These are phyloP conservation scores for Pythium myriotylum DNA, from an alignment of 352 stramenopile genomes.

Conservation along the genomic window DNA sequence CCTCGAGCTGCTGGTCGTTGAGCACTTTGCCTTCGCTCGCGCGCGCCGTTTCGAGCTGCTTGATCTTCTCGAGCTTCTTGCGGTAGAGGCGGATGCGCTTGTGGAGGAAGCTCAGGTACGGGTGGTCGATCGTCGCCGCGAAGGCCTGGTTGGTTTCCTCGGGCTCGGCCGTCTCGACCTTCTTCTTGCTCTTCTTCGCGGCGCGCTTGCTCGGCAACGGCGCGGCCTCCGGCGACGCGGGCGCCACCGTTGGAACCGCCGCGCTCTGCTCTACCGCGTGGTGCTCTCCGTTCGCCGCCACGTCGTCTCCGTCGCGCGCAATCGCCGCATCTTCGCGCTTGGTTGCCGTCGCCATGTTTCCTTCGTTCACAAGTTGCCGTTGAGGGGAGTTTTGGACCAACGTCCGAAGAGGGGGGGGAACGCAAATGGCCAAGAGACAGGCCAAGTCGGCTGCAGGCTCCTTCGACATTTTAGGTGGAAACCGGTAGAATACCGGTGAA, in stretches of 20 bases:
- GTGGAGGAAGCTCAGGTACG: conserved; percentile 81
- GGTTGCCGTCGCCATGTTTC: conserved; percentile 12
- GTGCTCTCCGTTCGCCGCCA: conserved; percentile 14
- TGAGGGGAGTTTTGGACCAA: conserved; percentile 1
- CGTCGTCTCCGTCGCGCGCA: neutral
- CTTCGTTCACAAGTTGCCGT: conserved; percentile 24
- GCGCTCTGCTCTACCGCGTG: conserved; percentile 11
- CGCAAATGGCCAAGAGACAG: conserved; percentile 1
- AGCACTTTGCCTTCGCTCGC: conserved; percentile 58
- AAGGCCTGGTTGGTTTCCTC: conserved; percentile 38
- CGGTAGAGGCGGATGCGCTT: conserved; percentile 81
- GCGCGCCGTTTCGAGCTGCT: conserved; percentile 50
- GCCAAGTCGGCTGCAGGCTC: neutral
- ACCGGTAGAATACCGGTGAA: conserved; percentile 3
- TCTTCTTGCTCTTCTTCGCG: conserved; percentile 38
- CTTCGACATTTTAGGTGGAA: conserved; percentile 9
- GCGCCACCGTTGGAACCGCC: conserved; percentile 5
- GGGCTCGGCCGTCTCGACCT: conserved; percentile 17
- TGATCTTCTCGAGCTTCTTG: conserved; percentile 90
- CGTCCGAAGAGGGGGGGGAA: conserved; percentile 7
- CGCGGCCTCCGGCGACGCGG: conserved; percentile 11
- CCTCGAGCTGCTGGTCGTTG: conserved; percentile 77
- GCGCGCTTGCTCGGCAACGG: conserved; percentile 29
- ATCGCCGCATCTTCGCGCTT: conserved; percentile 16
- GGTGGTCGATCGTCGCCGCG: conserved; percentile 60